Base-by-base conservation (phyloP, 805 yeast genomes). In the Candida peoriensis region DNA sequence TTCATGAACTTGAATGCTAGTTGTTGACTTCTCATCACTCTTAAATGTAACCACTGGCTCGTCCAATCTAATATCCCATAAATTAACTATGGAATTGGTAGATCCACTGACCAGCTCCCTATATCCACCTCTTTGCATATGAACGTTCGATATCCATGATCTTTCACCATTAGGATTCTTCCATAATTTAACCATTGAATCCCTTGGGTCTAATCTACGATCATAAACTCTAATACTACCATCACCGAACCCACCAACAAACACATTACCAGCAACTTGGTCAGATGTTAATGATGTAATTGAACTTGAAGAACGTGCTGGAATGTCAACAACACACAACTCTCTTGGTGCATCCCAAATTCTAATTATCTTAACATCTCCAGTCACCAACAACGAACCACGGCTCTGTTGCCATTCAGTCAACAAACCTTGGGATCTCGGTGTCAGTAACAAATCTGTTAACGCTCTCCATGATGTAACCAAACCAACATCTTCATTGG, bases 321-420 rank as follows among this genome's bases (percentile, higher is more conserved):
- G 96, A 32, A 93, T 81, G 50, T 88, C 96, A 13, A 76, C 75
- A 31, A 85, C 70, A 52, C 96, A 82, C 33, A 82, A 68, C 53
- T 93, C 98, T 23, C 96, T 68, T 10, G 96, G 93, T 0, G 97
- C 97, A 61, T 93, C 97, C 98, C 98, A 93, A 2, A 89, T 68
- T 38, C 95, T 68, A 36, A 93, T 86, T 17, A 88, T 79, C 49
- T 89, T 85, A 8, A 86, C 95, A 63, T 93, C 97, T 30, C 98
- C 98, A 26, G 96, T 88, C 1, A 85, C 96, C 35, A 90, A 64
- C 24, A 93, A 64, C 1, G 95, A 76, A 0, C 98, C 98, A 41
- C 96, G 67, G 29, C 93, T 81, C 54, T 93, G 98, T 57, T 90
- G 97, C 98, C 98, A 93, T 47, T 93, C 97, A 9, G 89, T 77